Base-by-base conservation (phyloP, 257 asterid genomes). In the Marsdenia floribunda region DNA sequence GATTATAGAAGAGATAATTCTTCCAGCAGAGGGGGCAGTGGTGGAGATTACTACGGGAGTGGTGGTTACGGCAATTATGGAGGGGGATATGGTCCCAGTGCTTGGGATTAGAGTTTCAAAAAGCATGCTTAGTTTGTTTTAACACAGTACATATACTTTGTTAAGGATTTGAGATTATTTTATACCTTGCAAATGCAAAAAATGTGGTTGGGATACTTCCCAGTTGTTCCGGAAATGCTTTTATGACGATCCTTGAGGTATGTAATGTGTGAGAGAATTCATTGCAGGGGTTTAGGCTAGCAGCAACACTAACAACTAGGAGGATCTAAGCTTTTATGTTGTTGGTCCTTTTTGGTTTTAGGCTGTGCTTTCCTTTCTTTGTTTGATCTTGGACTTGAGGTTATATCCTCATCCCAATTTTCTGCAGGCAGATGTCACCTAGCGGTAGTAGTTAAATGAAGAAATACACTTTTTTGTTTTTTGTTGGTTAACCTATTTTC, bases 1-100 rank as follows among this genome's bases (percentile, higher is more conserved):
- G 97, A 91, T 82, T 91, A 81, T 61, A 84, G 97, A 82, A 86
- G 88, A 70, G 97, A 91, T 64, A 37, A 86, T 16, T 83, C 88
- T 58, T 83, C 12, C 74, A 83, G 52, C 74, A 71, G 93, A 33
- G 79, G 90, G 18, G 83, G 90, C 0, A 76, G 90, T 9, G 86
- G 93, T 18, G 66, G 52, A 8, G 83, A 80, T 75, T 71, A 78
- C 77, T 79, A 85, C 54, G 85, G 85, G 22, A 87, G 88, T 2
- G 83, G 86, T 8, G 44, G 85, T 12, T 71, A 82, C 10, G 78
- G 81, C 3, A 70, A 80, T 29, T 47, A 67, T 21, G 79, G 80
- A 6, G 78, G 88, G 54, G 87, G 87, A 18, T 70, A 76, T 76
- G 80, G 80, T 16, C 24, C 80, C 6, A 80, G 84, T 68, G 80